These are phyloP conservation scores for Rhizopogon salebrosus DNA, from an alignment of 768 basidiomycete genomes.

Conservation along the genomic window DNA sequence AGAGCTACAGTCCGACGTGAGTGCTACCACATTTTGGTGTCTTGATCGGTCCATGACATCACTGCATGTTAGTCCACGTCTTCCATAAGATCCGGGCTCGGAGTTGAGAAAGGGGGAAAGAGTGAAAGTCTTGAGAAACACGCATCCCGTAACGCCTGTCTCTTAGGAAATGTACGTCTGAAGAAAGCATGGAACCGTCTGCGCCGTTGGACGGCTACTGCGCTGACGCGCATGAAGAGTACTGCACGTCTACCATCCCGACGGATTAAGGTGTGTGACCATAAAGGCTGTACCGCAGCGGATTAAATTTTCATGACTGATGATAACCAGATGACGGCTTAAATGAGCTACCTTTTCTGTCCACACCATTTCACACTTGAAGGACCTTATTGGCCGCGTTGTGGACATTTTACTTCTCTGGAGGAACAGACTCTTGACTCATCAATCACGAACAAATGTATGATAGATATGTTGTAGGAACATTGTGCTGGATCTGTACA, in stretches of 20 bases:
- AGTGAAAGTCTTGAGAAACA: not conserved
- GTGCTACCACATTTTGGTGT: not conserved
- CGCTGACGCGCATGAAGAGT: not conserved
- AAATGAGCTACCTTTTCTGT: not conserved
- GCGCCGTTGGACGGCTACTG: not conserved
- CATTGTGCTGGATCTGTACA: not conserved
- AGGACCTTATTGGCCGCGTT: not conserved
- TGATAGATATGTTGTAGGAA: not conserved
- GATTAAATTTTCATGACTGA: not conserved
- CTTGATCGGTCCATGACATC: not conserved
- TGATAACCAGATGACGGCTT: not conserved
- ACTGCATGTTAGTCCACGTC: not conserved
- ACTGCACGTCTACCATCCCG: not conserved
- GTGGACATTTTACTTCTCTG: not conserved
- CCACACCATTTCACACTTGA: not conserved
- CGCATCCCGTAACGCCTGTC: not conserved
- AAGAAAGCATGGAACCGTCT: not conserved
- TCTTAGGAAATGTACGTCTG: not conserved
- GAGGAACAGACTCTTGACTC: not conserved
- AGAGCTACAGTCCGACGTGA: not conserved
- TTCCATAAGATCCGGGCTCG: not conserved
- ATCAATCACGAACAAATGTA: not conserved
- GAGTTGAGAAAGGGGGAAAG: not conserved
- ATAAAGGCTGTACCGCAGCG: not conserved
- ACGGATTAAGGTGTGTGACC: not conserved